Evolutionary conservation across 768 basidiomycete genomes (phyloP).

Genomic region (Panaeolus cyanescens): DNA sequence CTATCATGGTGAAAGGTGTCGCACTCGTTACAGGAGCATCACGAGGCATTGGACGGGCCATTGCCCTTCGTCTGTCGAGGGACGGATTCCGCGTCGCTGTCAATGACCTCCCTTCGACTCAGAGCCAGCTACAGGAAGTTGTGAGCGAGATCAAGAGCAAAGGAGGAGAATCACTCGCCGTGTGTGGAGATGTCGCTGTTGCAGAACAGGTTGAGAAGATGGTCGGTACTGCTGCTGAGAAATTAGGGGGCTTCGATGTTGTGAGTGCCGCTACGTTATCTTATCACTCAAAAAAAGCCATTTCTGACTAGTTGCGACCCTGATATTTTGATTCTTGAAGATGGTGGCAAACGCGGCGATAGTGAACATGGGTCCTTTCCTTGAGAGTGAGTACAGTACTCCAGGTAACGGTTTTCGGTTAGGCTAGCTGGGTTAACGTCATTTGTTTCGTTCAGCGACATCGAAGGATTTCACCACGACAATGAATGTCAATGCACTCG

Average conservation of each 20-base stretch:
- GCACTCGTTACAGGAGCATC: slow-evolving; percentile 47
- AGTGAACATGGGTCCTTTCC: slow-evolving; percentile 1
- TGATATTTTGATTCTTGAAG: too few relatives aligned
- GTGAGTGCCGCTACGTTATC: slow-evolving; percentile 3
- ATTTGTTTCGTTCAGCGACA: slow-evolving; percentile 23
- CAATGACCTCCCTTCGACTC: slow-evolving; percentile 32
- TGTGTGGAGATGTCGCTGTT: slow-evolving; percentile 15
- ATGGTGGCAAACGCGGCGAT: slow-evolving; percentile 48
- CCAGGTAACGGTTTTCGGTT: neutral
- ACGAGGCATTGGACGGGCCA: slow-evolving; percentile 51
- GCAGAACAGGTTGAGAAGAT: slow-evolving; percentile 18
- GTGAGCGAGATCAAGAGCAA: slow-evolving; percentile 10
- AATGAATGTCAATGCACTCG: slow-evolving; percentile 56
- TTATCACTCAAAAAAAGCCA: neutral
- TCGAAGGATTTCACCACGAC: slow-evolving; percentile 41
- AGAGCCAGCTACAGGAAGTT: slow-evolving; percentile 12
- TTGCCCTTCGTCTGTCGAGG: slow-evolving; percentile 43
- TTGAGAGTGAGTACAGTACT: slow-evolving; percentile 18
- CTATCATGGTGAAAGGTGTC: slow-evolving; percentile 17
- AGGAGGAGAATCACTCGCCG: slow-evolving; percentile 11
- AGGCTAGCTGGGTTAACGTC: neutral
- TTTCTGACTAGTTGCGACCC: too few relatives aligned
- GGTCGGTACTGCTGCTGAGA: slow-evolving; percentile 12
- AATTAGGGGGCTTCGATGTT: slow-evolving; percentile 21
- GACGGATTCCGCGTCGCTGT: slow-evolving; percentile 45